Conservation (phyloP, 2,329 filamentous ascomycete species). For the Pestalotiopsis sp. region DNA sequence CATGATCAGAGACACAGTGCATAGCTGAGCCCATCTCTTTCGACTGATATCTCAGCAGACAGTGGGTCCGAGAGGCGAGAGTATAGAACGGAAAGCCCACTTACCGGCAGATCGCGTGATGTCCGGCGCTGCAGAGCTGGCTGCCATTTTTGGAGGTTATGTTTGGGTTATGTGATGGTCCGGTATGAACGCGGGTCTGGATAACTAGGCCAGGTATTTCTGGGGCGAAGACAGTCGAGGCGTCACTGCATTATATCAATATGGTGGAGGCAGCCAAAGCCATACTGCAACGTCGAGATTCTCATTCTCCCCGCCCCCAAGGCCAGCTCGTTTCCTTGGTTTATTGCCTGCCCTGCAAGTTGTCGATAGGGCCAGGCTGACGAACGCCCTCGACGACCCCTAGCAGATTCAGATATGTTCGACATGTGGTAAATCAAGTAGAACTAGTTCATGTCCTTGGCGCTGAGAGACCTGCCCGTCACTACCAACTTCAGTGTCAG, state of each 20-base stretch:
- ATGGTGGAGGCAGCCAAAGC: not conserved
- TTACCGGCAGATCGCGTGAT: not conserved
- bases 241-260: not conserved
- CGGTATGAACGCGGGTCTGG: not conserved
- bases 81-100: not conserved
- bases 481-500: not conserved
- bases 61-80: not conserved
- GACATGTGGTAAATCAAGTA: constrained; percentile 2
- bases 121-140: not conserved
- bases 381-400: not conserved
- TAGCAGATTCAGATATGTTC: constrained; percentile 7
- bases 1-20: not conserved
- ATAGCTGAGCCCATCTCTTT: not conserved
- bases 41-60: not conserved
- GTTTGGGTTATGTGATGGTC: not conserved
- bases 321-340: not conserved
- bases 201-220: not conserved
- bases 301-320: not conserved
- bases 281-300: not conserved
- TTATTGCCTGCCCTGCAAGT: not conserved
- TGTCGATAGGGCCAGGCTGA: not conserved
- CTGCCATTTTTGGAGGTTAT: not conserved
- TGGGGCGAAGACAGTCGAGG: not conserved
- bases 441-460: not conserved
- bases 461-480: not conserved